Evolutionary conservation across 495 filamentous ascomycete genomes (phyloP).

Genomic region (Amniculicola lignicola): DNA sequence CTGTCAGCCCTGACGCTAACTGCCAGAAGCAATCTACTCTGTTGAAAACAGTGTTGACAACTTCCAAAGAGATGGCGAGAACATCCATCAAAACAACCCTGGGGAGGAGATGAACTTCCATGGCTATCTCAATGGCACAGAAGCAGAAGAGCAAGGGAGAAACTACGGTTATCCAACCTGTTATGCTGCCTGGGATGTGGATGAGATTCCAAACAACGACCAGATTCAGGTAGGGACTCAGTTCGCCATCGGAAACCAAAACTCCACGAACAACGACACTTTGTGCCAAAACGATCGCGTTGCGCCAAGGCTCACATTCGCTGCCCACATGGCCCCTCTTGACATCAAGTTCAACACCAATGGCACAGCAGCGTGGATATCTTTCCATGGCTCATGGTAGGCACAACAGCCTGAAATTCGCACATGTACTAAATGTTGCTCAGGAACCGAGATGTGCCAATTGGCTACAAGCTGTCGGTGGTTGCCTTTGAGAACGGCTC

Average conservation of each 20-base stretch:
- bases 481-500: constrained; percentile 48
- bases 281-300: constrained; percentile 32
- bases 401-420: neutral
- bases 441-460: constrained; percentile 46
- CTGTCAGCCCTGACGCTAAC: neutral
- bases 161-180: constrained; percentile 73
- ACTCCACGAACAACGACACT: constrained; percentile 40
- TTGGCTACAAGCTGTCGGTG: constrained; percentile 50
- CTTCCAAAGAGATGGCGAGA: constrained; percentile 52
- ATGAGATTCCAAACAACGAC: constrained; percentile 48
- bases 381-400: constrained; percentile 46
- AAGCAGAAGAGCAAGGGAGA: constrained; percentile 42
- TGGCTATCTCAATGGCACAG: constrained; percentile 54
- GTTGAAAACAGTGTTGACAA: constrained; percentile 73
- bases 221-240: constrained; percentile 50
- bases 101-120: constrained; percentile 73
- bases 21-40: constrained; percentile 50
- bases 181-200: constrained; percentile 59
- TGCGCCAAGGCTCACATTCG: constrained; percentile 39
- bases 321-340: constrained; percentile 43
- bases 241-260: constrained; percentile 45
- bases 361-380: constrained; percentile 43
- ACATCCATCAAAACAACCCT: constrained; percentile 68
- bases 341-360: constrained; percentile 42
- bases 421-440: neutral